These are phyloP conservation scores for Plectosphaerella cucumerina DNA, from an alignment of 2,329 filamentous ascomycete genomes.

Conservation along the genomic window DNA sequence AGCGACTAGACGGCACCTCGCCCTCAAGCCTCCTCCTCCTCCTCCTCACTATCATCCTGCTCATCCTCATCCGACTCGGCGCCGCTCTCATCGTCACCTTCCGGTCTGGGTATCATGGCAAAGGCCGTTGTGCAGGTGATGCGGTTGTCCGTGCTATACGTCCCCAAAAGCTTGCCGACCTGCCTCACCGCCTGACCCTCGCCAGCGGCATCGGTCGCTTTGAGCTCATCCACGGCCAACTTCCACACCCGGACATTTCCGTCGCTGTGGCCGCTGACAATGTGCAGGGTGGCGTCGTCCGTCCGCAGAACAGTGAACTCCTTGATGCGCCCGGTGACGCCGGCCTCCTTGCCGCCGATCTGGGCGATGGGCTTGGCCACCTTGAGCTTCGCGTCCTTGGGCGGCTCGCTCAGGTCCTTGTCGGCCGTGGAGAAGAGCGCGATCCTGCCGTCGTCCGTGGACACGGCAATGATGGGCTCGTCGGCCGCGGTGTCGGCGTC, in stretches of 20 bases:
- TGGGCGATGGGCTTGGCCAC: slow-evolving; percentile 69
- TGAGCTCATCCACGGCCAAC: slow-evolving; percentile 41
- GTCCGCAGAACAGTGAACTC: slow-evolving; percentile 69
- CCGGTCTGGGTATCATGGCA: slow-evolving; percentile 69
- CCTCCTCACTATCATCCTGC: slow-evolving; percentile 27
- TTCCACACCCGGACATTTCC: slow-evolving; percentile 79
- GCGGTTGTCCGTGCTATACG: slow-evolving; percentile 79
- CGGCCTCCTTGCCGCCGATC: slow-evolving; percentile 68
- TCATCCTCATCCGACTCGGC: slow-evolving; percentile 41
- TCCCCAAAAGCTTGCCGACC: slow-evolving; percentile 66
- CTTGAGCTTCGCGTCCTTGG: slow-evolving; percentile 31
- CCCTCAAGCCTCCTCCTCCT: slow-evolving; percentile 29
- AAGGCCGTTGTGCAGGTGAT: slow-evolving; percentile 88
- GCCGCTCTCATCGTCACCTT: slow-evolving; percentile 56
- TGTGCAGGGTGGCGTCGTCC: slow-evolving; percentile 37
- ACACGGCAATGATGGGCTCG: slow-evolving; percentile 62
- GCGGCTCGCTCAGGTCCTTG: slow-evolving; percentile 35
- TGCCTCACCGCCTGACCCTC: slow-evolving; percentile 18
- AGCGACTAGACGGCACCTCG: slow-evolving; percentile 13
- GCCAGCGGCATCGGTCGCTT: slow-evolving; percentile 16
- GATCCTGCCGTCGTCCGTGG: slow-evolving; percentile 86
- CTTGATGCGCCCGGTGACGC: slow-evolving; percentile 73
- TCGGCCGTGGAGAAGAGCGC: slow-evolving; percentile 72
- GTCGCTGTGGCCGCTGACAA: slow-evolving; percentile 79
- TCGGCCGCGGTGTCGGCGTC: slow-evolving; percentile 41